Base-by-base conservation (phyloP, 179 eudicot species). In the Patellifolia procumbens region DNA sequence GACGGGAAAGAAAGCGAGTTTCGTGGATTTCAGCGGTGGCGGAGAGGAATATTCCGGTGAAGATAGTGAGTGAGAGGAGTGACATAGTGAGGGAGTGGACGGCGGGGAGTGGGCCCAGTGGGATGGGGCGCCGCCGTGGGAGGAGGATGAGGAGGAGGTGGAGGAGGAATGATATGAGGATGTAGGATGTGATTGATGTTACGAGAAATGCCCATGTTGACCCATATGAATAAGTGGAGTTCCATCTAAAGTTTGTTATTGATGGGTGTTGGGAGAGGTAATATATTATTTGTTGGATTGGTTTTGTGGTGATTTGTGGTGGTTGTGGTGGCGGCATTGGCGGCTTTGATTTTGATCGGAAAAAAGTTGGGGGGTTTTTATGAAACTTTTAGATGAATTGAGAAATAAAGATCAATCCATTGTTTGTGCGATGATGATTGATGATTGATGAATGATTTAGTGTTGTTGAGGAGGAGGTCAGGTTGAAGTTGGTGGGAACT, bases 171-270 rank as follows among this genome's bases (percentile, higher is more conserved):
- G 90, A 65, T 17, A 82, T 3, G 55, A 71, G 1, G 69, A 91
- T 15, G 85, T 91, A 85, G 26, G 74, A 26, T 37, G 80, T 11
- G 78, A 91, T 88, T 35, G 96, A 81, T 70, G 83, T 61, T 86
- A 90, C 59, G 68, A 90, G 90, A 78, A 91, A 90, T 0, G 91
- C 85, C 97, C 97, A 91, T 16, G 92, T 91, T 80, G 97, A 90
- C 51, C 94, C 97, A 84, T 84, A 87, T 3, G 91, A 88, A 64
- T 87, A 92, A 81, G 84, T 52, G 68, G 80, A 82, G 83, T 91
- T 87, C 97, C 97, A 91, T 13, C 92, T 86, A 86, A 91, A 91
- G 2, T 56, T 43, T 1, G 86, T 75, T 43, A 91, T 84, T 22
- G 82, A 48, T 0, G 97, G 97, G 70, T 91, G 94, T 75, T 91